Conservation (phyloP, 257 asterid genomes). For the Ligustrum vulgare region DNA sequence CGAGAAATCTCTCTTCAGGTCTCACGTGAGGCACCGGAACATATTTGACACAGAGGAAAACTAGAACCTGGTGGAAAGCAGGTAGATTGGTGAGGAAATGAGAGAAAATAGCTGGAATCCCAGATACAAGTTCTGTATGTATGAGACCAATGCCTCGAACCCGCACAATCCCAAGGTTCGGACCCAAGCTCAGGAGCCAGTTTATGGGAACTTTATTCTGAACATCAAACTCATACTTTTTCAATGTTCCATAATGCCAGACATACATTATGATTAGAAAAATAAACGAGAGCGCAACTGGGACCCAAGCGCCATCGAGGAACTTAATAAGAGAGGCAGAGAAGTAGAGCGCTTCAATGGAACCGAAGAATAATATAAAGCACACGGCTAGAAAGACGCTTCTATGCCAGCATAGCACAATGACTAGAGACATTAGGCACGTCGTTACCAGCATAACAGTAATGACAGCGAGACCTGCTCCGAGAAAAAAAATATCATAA, state of each 20-base stretch:
- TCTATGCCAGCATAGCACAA: constrained; percentile 79
- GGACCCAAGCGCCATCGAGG: constrained; percentile 98
- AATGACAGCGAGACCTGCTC: constrained; percentile 89
- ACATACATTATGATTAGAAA: constrained; percentile 69
- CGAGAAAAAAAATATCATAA: constrained; percentile 17
- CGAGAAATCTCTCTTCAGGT: constrained; percentile 82
- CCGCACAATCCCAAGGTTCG: constrained; percentile 80
- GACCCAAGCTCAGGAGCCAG: constrained; percentile 80
- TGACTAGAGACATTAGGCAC: constrained; percentile 86
- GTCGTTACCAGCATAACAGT: constrained; percentile 97
- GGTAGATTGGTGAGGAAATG: constrained; percentile 91
- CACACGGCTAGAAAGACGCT: constrained; percentile 55
- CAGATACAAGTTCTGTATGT: constrained; percentile 92
- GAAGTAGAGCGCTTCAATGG: constrained; percentile 90
- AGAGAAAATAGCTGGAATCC: constrained; percentile 89
- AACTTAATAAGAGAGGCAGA: constrained; percentile 92
- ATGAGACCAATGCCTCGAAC: constrained; percentile 93
- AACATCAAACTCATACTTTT: constrained; percentile 84
- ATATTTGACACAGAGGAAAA: constrained; percentile 71
- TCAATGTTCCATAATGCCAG: constrained; percentile 88
- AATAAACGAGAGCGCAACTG: constrained; percentile 65
- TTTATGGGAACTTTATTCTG: constrained; percentile 84
- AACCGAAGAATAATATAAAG: constrained; percentile 82
- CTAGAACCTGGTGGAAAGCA: constrained; percentile 88
- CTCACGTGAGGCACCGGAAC: constrained; percentile 96